A percentile compares a stretch with the other conserved stretches of the same genome.
These are phyloP conservation scores for Pseudopithomyces maydicus DNA, from an alignment of 2,329 filamentous ascomycete species.

Conservation along the genomic window DNA sequence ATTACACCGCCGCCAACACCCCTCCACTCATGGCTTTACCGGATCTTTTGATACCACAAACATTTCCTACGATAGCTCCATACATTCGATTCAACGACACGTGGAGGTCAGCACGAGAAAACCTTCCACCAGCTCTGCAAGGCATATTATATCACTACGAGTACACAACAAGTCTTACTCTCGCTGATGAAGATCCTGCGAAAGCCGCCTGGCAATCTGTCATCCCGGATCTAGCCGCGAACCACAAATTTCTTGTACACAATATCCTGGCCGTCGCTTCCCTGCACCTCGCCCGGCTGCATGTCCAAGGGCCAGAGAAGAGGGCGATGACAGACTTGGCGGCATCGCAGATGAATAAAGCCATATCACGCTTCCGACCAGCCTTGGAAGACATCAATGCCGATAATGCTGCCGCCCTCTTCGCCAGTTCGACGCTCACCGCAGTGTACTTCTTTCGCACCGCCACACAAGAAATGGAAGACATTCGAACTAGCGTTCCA, in stretches of 20 bases:
- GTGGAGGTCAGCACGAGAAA: constrained; percentile 33
- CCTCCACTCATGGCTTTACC: constrained; percentile 2
- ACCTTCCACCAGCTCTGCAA: constrained; percentile 28
- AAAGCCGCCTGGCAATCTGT: constrained; percentile 38
- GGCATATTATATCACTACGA: constrained; percentile 41
- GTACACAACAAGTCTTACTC: constrained; percentile 37
- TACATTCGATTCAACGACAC: constrained; percentile 31
- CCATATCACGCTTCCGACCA: constrained; percentile 31
- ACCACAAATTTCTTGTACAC: constrained; percentile 52
- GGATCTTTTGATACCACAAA: constrained; percentile 7
- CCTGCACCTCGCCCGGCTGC: constrained; percentile 50
- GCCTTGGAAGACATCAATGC: constrained; percentile 44
- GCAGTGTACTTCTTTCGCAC: constrained; percentile 43
- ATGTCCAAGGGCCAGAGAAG: constrained; percentile 24
- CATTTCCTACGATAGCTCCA: constrained; percentile 21
- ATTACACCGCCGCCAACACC: constrained; percentile 7
- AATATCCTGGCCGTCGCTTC: constrained; percentile 53
- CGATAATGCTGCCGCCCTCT: constrained; percentile 50
- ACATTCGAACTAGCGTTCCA: constrained; percentile 29
- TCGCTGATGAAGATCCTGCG: constrained; percentile 34
- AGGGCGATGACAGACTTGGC: constrained; percentile 33
- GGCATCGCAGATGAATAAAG: constrained; percentile 41
- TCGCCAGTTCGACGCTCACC: constrained; percentile 38
- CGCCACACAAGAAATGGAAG: constrained; percentile 36
- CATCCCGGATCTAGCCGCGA: constrained; percentile 47